Percentiles rank a stretch among this genome's conserved stretches.
phyloP scores from a whole-genome alignment of 176 grass and related monocot species.

The Zea luxurians region DNA sequence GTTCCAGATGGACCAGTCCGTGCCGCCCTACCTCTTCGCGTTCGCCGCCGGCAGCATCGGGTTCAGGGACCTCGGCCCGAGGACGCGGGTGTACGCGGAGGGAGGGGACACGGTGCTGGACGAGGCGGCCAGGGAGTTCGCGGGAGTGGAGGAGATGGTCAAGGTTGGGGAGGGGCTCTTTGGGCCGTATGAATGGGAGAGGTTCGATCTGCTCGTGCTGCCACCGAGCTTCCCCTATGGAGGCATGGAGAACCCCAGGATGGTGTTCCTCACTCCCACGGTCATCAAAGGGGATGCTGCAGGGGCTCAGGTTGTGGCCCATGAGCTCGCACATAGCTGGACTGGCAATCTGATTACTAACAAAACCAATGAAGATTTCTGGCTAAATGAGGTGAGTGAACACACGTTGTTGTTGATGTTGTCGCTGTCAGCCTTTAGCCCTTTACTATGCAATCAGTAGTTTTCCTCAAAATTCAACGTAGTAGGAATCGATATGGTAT shows the following conservation, averaged over 20 bases:
- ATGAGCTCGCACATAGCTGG: conserved; percentile 95
- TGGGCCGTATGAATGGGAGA: conserved; percentile 90
- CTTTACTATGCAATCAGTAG: neutral
- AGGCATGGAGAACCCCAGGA: conserved; percentile 94
- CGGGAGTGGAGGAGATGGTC: conserved; percentile 88
- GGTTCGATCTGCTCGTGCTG: conserved; percentile 85
- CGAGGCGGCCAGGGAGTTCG: conserved; percentile 82
- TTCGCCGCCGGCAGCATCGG: conserved; percentile 78
- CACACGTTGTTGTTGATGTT: neutral
- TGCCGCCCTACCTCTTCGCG: conserved; percentile 92
- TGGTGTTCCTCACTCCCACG: conserved; percentile 85
- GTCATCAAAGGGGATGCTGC: conserved; percentile 78
- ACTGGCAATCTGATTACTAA: conserved; percentile 93
- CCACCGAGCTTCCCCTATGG: conserved; percentile 89
- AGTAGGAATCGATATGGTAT: neutral
- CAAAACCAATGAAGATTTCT: conserved; percentile 96
- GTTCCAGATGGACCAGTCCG: conserved; percentile 86
- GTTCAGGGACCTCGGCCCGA: conserved; percentile 68
- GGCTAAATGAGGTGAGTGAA: conserved; percentile 88
- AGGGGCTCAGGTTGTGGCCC: conserved; percentile 82
- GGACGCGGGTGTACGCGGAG: conserved; percentile 79
- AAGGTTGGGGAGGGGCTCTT: conserved; percentile 77
- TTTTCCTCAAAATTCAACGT: neutral
- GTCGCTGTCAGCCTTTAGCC: neutral
- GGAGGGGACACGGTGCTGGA: conserved; percentile 62